A percentile compares a stretch with the other conserved stretches of the same genome.
phyloP scores from a whole-genome alignment of 2,329 filamentous ascomycete genomes.

The Basipetospora chlamydospora region DNA sequence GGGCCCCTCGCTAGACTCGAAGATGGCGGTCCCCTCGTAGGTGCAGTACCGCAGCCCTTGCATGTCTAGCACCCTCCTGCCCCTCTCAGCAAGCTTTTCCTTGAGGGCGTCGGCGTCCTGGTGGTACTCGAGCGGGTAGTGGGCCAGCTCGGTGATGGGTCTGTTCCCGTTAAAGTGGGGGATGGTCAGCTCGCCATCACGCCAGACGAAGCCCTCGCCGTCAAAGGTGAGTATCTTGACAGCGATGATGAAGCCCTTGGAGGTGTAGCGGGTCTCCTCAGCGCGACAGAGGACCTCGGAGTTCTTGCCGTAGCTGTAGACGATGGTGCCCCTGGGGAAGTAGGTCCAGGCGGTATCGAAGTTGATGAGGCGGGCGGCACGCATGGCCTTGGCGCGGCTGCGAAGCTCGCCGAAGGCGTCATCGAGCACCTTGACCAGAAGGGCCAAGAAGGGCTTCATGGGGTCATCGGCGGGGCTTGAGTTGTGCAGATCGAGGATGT shows the following conservation, averaged over 20 bases:
- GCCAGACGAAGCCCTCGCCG: slow-evolving; percentile 26
- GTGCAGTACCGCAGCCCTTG: slow-evolving; percentile 25
- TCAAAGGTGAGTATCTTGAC: slow-evolving; percentile 23
- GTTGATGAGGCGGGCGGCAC: slow-evolving; percentile 22
- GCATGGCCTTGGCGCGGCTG: slow-evolving; percentile 20
- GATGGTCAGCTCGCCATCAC: slow-evolving; percentile 17
- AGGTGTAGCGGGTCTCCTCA: slow-evolving; percentile 16
- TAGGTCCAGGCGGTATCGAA: slow-evolving; percentile 29
- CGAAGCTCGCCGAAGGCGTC: slow-evolving; percentile 27
- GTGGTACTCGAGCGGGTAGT: slow-evolving; percentile 22
- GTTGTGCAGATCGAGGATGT: slow-evolving; percentile 20
- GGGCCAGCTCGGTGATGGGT: slow-evolving; percentile 22
- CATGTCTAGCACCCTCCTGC: slow-evolving; percentile 24
- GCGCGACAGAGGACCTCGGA: slow-evolving; percentile 27
- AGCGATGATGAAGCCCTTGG: slow-evolving; percentile 13
- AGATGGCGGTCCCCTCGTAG: slow-evolving; percentile 26
- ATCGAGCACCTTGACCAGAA: slow-evolving; percentile 25
- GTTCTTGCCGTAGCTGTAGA: slow-evolving; percentile 24
- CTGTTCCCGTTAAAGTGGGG: slow-evolving; percentile 22
- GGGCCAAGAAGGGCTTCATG: slow-evolving; percentile 22
- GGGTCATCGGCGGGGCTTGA: slow-evolving; percentile 13
- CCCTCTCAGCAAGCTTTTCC: slow-evolving; percentile 18
- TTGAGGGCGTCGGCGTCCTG: slow-evolving; percentile 15
- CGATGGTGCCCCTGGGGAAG: slow-evolving; percentile 23
- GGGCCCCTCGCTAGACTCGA: slow-evolving; percentile 8